Evolutionary conservation across 2,329 filamentous ascomycete species (phyloP), one percentile per base, ranked within the genome.

Genomic region (Arthrobotrys sphaeroides): DNA sequence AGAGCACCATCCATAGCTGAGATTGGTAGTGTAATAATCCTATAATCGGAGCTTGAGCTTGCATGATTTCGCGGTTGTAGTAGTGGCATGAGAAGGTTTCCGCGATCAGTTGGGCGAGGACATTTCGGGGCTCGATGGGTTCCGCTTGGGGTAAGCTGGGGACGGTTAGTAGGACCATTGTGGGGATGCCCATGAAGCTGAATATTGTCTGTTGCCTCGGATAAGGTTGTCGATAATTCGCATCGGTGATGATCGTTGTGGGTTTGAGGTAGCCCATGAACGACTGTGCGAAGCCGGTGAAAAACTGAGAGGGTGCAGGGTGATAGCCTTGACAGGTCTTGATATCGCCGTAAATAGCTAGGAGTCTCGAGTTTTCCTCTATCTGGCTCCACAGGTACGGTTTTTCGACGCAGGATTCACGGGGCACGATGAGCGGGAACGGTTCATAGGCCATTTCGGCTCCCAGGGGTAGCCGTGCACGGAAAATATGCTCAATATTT

Each of bases 51-150:
- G 40, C 18, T 9, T 22, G 16, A 5, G 55, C 28, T 18, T 62
- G 53, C 16, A 70, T 47, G 31, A 70, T 55, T 20, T 70, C 66
- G 3, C 36, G 43, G 20, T 70, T 70, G 24, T 70, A 70, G 55
- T 61, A 70, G 18, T 70, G 55, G n/a, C 66, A 70, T 4, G 66
- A 70, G 26, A 61, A 61, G 0, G 40, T 24, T 43, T 70, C 66
- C 22, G 53, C 55, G 16, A 70, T 42, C 10, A 70, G 55, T 24
- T 70, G 66, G 6, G 66, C 53, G 13, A 61, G 43, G 6, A 61
- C 16, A 16, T 70, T 59, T 6, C 36, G 31, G 33, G 42, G 31
- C 12, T 33, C 24, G 5, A 38, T 20, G 6, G 55, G 31, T 4
- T 61, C 53, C 3, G 45, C n/a, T n/a, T 61, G 33, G 13, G 40